Base-by-base conservation (phyloP, 108 stramenopile genomes). In the Skeletonema marinoi region DNA sequence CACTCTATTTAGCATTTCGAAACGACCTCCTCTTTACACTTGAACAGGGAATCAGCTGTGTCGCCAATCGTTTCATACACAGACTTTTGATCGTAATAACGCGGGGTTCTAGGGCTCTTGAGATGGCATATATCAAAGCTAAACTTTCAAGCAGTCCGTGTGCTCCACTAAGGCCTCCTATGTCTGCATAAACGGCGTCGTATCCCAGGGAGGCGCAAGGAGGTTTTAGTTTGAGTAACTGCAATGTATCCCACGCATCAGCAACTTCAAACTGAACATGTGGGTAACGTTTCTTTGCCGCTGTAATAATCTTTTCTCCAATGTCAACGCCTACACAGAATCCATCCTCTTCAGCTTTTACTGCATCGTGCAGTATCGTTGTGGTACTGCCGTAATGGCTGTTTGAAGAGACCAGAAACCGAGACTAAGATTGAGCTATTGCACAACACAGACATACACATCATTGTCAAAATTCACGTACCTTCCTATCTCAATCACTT, bases 151-250 rank as follows among this genome's bases (percentile, higher is more conserved):
- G 41, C 14, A 85, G 54, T 3, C 86, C 86, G 60, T 87, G 81
- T 5, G 48, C 36, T 8, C 86, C 80, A 17, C 74, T 77, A 4
- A 87, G 61, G 3, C 86, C 86, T 21, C 86, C 86, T 3, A 87
- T 84, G 60, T 87, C 86, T 17, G 82, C 81, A 70, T 78, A 87
- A 7, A 87, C 78, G 19, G 69, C 86, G 41, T 87, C 84, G 17
- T 72, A 87, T 16, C 86, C 86, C 21, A 56, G 17, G 19, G 54
- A 25, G 9, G 25, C 1, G 8, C 54, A 0, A 56, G 6, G 54
- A 29, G 25, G 54, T 25, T 41, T 69, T 81, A 84, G 12, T 42
- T 77, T 72, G n/a, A 83, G 51, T 42, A 88, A 25, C 29, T 74
- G 68, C 1, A 66, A 78, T 21, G 82, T 78, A 29, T 68, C 65